Percentiles rank a stretch among this genome's conserved stretches.
Evolutionary conservation across 352 stramenopile species (phyloP).

Genomic region (Pythium phragmiticola): DNA sequence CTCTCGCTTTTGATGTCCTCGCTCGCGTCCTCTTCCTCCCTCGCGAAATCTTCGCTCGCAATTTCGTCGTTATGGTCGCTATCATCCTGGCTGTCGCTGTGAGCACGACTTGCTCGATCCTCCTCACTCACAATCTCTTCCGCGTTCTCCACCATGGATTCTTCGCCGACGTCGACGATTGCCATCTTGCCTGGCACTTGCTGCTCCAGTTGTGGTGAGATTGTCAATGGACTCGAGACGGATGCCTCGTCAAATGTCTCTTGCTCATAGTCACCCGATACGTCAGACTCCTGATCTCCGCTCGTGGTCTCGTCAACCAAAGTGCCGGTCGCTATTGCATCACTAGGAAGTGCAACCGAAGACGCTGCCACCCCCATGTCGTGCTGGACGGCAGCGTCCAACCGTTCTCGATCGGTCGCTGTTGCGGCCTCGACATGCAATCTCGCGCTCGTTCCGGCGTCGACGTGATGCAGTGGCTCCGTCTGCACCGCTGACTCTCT

Average conservation of each 20-base stretch:
- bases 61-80: not conserved
- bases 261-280: slow-evolving; percentile 30
- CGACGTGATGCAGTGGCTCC: slow-evolving; percentile 25
- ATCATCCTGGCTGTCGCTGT: not conserved
- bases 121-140: slow-evolving; percentile 1
- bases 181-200: not conserved
- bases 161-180: not conserved
- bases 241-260: slow-evolving; percentile 43
- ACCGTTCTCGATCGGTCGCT: slow-evolving; percentile 23
- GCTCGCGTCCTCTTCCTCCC: not conserved
- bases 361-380: not conserved
- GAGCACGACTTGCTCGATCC: not conserved
- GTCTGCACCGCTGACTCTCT: slow-evolving; percentile 58
- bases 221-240: not conserved
- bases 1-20: slow-evolving; percentile 1
- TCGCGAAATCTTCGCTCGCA: not conserved
- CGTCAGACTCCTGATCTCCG: slow-evolving; percentile 10
- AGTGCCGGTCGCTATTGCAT: not conserved
- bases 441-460: slow-evolving; percentile 43
- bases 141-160: not conserved
- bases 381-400: slow-evolving; percentile 22
- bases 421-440: slow-evolving; percentile 38
- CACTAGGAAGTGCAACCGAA: not conserved
- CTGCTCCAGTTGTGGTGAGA: not conserved
- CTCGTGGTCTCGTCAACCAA: not conserved